Conservation (phyloP, 495 filamentous ascomycete genomes). For the Pyrenula massariospora region DNA sequence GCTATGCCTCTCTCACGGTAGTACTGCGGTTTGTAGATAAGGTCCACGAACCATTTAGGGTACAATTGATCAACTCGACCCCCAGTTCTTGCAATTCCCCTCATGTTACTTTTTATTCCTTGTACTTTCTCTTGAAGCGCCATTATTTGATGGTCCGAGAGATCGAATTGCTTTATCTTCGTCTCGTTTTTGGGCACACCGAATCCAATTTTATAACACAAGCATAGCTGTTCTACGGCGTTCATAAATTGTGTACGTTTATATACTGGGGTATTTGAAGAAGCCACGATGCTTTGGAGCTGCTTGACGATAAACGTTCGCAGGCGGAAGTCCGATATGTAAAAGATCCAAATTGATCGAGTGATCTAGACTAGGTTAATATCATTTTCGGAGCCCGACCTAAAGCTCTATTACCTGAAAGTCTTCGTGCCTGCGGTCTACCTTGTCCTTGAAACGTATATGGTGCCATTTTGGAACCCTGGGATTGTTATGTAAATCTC, state of each 20-base stretch:
- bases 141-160: not conserved
- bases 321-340: not conserved
- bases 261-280: not conserved
- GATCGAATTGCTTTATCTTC: not conserved
- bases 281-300: not conserved
- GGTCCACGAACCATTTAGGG: not conserved
- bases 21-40: not conserved
- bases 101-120: not conserved
- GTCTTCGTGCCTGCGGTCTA: not conserved
- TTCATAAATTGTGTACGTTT: not conserved
- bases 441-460: not conserved
- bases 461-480: not conserved
- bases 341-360: not conserved
- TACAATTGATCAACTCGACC: not conserved
- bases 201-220: not conserved
- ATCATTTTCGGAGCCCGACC: not conserved
- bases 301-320: not conserved
- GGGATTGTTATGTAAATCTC: not conserved
- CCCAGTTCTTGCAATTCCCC: not conserved
- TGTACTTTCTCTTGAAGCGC: not conserved
- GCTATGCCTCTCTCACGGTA: not conserved
- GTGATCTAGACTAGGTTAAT: not conserved
- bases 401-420: not conserved
- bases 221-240: not conserved
- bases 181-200: not conserved